These are phyloP conservation scores for Monosporascus sp. DNA, from an alignment of 2,329 filamentous ascomycete species.

Conservation along the genomic window DNA sequence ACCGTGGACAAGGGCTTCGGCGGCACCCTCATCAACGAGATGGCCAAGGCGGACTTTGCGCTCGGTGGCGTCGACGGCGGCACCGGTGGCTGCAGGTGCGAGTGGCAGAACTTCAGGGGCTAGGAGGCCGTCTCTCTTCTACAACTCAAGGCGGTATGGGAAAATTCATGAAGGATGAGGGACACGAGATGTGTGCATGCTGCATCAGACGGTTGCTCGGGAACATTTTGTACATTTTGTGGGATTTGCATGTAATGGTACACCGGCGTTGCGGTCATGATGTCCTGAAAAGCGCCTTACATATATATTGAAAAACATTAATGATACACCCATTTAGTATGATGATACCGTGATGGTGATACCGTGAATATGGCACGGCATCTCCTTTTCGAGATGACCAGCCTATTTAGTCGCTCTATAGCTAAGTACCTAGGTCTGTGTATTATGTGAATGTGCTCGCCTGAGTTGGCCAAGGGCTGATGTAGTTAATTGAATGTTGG, in stretches of 20 bases:
- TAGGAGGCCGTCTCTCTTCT: no score
- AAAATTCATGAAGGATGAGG: not conserved
- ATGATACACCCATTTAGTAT: no score
- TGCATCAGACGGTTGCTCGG: not conserved
- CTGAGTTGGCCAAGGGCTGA: no score
- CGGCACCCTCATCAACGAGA: slow-evolving; percentile 50
- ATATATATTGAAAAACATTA: not conserved
- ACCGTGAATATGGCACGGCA: no score
- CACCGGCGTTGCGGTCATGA: not conserved
- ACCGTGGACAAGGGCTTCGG: slow-evolving; percentile 45
- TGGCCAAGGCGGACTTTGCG: slow-evolving; percentile 36
- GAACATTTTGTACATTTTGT: not conserved
- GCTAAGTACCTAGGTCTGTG: no score
- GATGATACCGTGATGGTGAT: no score
- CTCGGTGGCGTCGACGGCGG: slow-evolving; percentile 61
- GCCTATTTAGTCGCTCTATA: not conserved
- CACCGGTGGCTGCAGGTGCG: slow-evolving; percentile 56
- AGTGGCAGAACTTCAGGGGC: slow-evolving; percentile 50
- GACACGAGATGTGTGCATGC: not conserved
- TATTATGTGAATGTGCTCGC: no score
- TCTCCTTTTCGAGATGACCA: not conserved
- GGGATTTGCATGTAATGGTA: not conserved
- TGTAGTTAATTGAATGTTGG: no score
- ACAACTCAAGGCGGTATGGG: not conserved
- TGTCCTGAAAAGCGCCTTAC: not conserved